Evolutionary conservation across 148 eudicot species (phyloP).

Genomic region (Drosera capensis): DNA sequence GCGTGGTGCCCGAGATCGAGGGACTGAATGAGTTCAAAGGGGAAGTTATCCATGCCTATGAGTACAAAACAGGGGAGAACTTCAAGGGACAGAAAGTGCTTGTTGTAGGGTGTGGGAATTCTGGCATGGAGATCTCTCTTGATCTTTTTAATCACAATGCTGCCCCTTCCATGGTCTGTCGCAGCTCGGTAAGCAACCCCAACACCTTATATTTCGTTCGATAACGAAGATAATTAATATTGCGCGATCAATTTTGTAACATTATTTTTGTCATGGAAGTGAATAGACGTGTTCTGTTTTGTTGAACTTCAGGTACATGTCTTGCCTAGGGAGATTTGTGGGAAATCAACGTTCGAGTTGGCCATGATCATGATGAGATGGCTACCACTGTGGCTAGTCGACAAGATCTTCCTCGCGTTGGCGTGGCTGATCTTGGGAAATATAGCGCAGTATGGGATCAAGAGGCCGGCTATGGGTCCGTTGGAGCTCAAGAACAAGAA

Average conservation of each 20-base stretch:
- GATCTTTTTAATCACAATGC: slow-evolving; percentile 75
- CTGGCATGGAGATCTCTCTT: slow-evolving; percentile 92
- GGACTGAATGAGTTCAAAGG: slow-evolving; percentile 49
- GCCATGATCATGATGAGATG: slow-evolving; percentile 53
- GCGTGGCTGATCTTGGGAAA: slow-evolving; percentile 64
- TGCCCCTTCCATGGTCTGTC: slow-evolving; percentile 52
- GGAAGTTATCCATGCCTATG: slow-evolving; percentile 59
- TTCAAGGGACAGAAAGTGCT: slow-evolving; percentile 48
- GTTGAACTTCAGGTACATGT: slow-evolving; percentile 49
- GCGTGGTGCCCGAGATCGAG: slow-evolving; percentile 56
- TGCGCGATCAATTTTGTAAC: not conserved
- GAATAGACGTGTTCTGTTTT: not conserved
- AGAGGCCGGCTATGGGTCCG: slow-evolving; percentile 60
- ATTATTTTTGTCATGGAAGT: not conserved
- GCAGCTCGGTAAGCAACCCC: slow-evolving; percentile 55
- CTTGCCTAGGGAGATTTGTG: slow-evolving; percentile 61
- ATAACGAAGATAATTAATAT: not conserved
- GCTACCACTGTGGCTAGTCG: slow-evolving; percentile 80
- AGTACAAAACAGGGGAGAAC: slow-evolving; percentile 63
- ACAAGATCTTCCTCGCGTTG: slow-evolving; percentile 43
- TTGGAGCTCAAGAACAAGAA: slow-evolving; percentile 55
- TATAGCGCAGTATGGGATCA: slow-evolving; percentile 40
- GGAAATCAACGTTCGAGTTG: slow-evolving; percentile 64
- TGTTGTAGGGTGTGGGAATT: slow-evolving; percentile 90
- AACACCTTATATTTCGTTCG: not conserved